phyloP scores from a whole-genome alignment of 176 grass and related monocot genomes.

The Miscanthus lutarioriparius region DNA sequence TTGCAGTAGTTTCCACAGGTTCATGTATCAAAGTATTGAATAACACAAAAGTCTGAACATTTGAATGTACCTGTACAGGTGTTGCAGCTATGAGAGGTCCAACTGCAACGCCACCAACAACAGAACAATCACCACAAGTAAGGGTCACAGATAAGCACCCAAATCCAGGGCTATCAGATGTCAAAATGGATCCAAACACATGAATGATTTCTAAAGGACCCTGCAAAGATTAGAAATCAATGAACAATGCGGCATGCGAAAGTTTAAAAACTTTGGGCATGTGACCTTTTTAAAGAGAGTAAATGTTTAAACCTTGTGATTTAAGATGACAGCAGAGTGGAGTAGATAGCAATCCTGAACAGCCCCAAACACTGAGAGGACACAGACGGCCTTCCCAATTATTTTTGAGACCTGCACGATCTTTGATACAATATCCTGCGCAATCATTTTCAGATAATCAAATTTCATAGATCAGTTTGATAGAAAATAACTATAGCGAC shows the following conservation, averaged over 20 bases:
- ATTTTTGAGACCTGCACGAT: constrained; percentile 20
- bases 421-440: constrained; percentile 44
- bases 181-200: constrained; percentile 43
- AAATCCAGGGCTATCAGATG: constrained; percentile 32
- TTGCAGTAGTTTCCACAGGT: neutral
- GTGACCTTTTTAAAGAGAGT: constrained; percentile 29
- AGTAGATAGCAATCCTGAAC: constrained; percentile 40
- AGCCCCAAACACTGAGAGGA: constrained; percentile 42
- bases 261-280: constrained; percentile 1
- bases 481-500: neutral
- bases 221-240: constrained; percentile 34
- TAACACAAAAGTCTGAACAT: neutral
- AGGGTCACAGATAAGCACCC: constrained; percentile 40
- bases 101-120: constrained; percentile 39
- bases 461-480: neutral
- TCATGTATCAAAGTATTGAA: neutral
- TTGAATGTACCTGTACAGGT: constrained; percentile 38
- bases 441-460: constrained; percentile 6
- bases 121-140: constrained; percentile 39
- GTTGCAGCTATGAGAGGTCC: constrained; percentile 47
- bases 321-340: constrained; percentile 37
- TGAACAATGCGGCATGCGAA: neutral
- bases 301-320: constrained; percentile 46
- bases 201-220: constrained; percentile 53
- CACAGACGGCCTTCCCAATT: constrained; percentile 25